A percentile compares a stretch with the other conserved stretches of the same genome.
phyloP scores from a whole-genome alignment of 2,329 filamentous ascomycete genomes.

The Aspergillus chevalieri region DNA sequence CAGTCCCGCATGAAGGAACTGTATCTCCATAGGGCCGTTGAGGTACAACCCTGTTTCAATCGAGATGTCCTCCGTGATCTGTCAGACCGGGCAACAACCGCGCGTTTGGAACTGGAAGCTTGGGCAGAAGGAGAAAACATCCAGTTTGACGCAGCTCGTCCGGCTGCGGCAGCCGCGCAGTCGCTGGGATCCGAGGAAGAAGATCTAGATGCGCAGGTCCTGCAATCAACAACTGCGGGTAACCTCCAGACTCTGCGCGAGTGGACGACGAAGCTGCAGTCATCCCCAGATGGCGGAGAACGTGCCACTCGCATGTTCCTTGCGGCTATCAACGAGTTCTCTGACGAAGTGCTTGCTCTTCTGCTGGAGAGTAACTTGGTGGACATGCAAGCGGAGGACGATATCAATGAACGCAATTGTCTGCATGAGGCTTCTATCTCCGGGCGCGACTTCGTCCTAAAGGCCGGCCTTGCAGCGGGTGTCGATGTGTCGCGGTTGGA shows the following conservation, averaged over 20 bases:
- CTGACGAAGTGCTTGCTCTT: conserved; percentile 66
- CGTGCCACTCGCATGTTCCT: conserved; percentile 86
- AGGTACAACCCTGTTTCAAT: conserved; percentile 98
- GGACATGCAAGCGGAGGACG: conserved; percentile 87
- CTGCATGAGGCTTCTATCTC: conserved; percentile 96
- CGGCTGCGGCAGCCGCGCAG: conserved; percentile 31
- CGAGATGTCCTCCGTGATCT: conserved; percentile 93
- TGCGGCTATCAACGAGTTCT: conserved; percentile 78
- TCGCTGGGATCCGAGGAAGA: conserved; percentile 69
- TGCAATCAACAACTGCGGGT: conserved; percentile 76
- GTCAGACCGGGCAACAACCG: conserved; percentile 95
- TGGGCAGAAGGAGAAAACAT: conserved; percentile 97
- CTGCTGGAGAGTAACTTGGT: conserved; percentile 77
- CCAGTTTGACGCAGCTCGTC: conserved; percentile 59
- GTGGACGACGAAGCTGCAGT: conserved; percentile 65
- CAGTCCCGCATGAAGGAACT: conserved; percentile 94
- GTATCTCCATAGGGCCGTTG: conserved; percentile 89
- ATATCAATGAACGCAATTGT: conserved; percentile 96
- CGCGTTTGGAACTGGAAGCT: conserved; percentile 84
- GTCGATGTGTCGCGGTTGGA: conserved; percentile 77
- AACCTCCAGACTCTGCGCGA: conserved; percentile 73
- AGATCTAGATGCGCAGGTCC: conserved; percentile 79
- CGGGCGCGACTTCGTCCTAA: conserved; percentile 71
- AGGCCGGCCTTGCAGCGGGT: conserved; percentile 64
- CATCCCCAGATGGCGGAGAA: conserved; percentile 59